These are phyloP conservation scores for Populus davidiana DNA, from an alignment of 345 rosid species.

Conservation along the genomic window DNA sequence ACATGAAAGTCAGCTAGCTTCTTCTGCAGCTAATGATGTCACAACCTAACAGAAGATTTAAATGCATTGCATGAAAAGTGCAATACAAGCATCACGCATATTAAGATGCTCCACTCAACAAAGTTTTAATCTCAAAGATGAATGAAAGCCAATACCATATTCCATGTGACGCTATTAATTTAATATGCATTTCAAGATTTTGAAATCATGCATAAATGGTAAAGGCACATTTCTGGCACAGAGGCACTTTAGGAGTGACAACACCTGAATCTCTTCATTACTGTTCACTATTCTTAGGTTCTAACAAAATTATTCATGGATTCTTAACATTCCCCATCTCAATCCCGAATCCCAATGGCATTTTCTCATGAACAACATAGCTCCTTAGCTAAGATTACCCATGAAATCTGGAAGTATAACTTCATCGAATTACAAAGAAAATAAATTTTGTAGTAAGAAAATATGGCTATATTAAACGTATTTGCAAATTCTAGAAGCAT, in stretches of 20 bases:
- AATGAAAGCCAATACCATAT: neutral
- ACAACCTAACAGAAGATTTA: too few species aligned
- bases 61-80: neutral
- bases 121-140: neutral
- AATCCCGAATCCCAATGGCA: neutral
- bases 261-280: too few species aligned
- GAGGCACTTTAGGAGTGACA: too few species aligned
- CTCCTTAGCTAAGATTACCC: neutral
- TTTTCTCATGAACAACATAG: neutral
- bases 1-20: too few species aligned
- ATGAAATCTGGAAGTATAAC: neutral
- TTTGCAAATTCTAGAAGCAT: neutral
- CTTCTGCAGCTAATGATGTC: neutral
- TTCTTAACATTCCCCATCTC: neutral
- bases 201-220: neutral
- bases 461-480: neutral
- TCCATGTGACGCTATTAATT: neutral
- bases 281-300: too few species aligned
- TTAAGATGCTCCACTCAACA: neutral
- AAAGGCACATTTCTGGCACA: neutral
- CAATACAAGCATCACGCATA: neutral
- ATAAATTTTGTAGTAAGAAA: conserved; percentile 7
- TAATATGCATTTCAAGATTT: neutral
- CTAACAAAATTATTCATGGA: neutral
- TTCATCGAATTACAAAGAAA: neutral